Conservation (phyloP, 805 yeast species). For the Scheffersomyces ergatensis region DNA sequence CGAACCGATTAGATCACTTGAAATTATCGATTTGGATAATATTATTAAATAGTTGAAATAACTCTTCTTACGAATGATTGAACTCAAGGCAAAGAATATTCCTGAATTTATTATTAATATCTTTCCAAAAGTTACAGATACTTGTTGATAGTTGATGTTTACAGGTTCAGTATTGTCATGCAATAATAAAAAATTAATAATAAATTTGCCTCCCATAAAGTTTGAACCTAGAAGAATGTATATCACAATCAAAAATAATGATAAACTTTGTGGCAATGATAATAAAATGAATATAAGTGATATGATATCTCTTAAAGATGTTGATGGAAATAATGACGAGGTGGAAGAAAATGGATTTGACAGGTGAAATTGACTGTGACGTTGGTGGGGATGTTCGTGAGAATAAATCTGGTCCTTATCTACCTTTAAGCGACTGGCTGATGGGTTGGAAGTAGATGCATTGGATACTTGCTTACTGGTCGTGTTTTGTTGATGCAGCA, state of each 20-base stretch:
- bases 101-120: conserved; percentile 21
- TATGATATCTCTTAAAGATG: conserved; percentile 28
- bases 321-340: conserved; percentile 15
- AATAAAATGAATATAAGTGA: conserved; percentile 29
- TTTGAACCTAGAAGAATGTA: conserved; percentile 27
- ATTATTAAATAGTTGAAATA: conserved; percentile 22
- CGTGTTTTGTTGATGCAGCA: neutral
- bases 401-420: neutral
- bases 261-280: conserved; percentile 23
- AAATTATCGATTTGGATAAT: conserved; percentile 28
- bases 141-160: conserved; percentile 9
- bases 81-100: conserved; percentile 19
- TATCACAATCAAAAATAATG: conserved; percentile 18
- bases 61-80: conserved; percentile 10
- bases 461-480: neutral
- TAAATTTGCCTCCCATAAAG: conserved; percentile 23
- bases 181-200: conserved; percentile 16
- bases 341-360: conserved; percentile 1
- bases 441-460: neutral
- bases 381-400: neutral
- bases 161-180: conserved; percentile 9
- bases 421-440: neutral
- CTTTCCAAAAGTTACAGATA: conserved; percentile 17
- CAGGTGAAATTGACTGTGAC: neutral
- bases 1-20: conserved; percentile 28